Evolutionary conservation across 108 stramenopile genomes (phyloP).

Genomic region (Fragilariopsis cylindrus): DNA sequence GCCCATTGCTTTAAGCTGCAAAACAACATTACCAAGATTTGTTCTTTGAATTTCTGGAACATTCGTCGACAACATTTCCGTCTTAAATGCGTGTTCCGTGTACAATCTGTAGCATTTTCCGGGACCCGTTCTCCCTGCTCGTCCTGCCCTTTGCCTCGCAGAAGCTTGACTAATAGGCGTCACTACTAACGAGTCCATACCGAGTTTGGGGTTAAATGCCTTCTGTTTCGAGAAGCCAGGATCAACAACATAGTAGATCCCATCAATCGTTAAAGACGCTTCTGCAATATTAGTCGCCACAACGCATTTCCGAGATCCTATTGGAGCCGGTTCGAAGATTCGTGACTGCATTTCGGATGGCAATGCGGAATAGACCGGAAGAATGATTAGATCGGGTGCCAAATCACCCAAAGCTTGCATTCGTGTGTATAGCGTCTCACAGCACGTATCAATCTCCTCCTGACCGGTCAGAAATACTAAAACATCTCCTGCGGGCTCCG

Average conservation of each 20-base stretch:
- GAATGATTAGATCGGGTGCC: slow-evolving; percentile 96
- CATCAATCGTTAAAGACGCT: slow-evolving; percentile 98
- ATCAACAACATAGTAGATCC: slow-evolving; percentile 99
- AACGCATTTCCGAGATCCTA: slow-evolving; percentile 92
- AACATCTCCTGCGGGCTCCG: slow-evolving; percentile 97
- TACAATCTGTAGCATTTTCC: slow-evolving; percentile 98
- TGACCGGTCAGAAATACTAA: slow-evolving; percentile 97
- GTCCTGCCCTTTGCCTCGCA: slow-evolving; percentile 90
- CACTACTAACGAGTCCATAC: slow-evolving; percentile 98
- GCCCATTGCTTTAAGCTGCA: slow-evolving; percentile 97
- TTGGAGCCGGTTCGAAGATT: slow-evolving; percentile 98
- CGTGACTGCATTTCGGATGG: slow-evolving; percentile 99
- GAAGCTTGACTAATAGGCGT: slow-evolving; percentile 97
- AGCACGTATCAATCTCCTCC: slow-evolving; percentile 99
- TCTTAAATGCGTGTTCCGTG: slow-evolving; percentile 91
- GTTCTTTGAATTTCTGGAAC: slow-evolving; percentile 97
- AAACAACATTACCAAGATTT: slow-evolving; percentile 94
- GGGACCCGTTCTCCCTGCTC: slow-evolving; percentile 97
- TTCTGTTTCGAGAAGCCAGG: slow-evolving; percentile 98
- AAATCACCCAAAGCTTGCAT: slow-evolving; percentile 96
- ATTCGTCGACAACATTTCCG: slow-evolving; percentile 93
- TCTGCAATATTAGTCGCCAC: slow-evolving; percentile 99
- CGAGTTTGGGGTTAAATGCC: slow-evolving; percentile 96
- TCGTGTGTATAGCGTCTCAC: slow-evolving; percentile 93
- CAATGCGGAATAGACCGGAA: slow-evolving; percentile 96